Evolutionary conservation across 257 asterid species (phyloP).

Genomic region (Paulownia fortunei): DNA sequence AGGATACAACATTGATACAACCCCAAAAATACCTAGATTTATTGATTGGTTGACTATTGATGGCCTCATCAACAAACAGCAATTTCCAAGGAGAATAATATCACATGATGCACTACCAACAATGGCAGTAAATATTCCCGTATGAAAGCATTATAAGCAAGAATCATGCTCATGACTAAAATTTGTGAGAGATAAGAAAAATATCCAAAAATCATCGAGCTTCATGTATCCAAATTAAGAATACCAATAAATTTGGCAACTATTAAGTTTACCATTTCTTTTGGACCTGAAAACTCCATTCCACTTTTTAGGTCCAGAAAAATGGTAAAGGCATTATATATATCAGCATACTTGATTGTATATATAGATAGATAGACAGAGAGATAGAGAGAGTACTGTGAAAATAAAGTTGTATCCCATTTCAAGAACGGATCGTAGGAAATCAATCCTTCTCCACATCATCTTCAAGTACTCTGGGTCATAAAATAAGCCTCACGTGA

Average conservation of each 20-base stretch:
- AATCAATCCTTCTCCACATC: constrained; percentile 83
- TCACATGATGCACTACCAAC: constrained; percentile 8
- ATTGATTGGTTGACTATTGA: constrained; percentile 10
- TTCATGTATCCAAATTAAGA: constrained; percentile 1
- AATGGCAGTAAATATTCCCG: not conserved
- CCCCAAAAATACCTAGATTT: not conserved
- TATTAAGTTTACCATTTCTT: too few species aligned
- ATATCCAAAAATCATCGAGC: not conserved
- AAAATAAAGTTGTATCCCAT: constrained; percentile 73
- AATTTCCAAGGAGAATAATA: not conserved
- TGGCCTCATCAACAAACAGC: constrained; percentile 20
- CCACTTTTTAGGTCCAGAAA: not conserved
- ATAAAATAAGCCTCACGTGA: constrained; percentile 74
- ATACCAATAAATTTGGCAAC: not conserved
- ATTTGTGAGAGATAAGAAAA: not conserved
- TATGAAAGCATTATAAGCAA: not conserved
- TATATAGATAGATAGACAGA: too few species aligned
- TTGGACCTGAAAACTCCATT: constrained; percentile 1
- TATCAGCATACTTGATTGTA: not conserved
- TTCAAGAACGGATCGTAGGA: constrained; percentile 65
- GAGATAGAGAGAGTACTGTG: constrained; percentile 53
- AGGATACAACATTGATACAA: too few species aligned
- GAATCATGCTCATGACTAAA: not conserved
- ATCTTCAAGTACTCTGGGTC: constrained; percentile 69
- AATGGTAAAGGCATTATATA: not conserved